phyloP scores from a whole-genome alignment of 2,329 filamentous ascomycete genomes.

The Colletotrichum musicola region DNA sequence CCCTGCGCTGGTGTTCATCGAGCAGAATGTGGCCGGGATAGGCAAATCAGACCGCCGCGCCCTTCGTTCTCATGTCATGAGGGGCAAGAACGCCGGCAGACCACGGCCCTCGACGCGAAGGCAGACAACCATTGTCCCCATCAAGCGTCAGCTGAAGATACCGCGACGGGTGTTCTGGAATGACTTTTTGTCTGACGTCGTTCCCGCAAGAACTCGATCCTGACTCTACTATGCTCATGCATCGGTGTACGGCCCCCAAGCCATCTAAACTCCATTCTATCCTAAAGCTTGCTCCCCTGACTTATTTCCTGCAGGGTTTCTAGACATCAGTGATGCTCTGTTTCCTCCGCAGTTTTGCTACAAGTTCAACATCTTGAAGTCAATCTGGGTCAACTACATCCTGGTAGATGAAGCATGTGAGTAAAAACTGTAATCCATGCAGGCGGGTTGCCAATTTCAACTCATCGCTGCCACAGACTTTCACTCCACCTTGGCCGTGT shows the following conservation, averaged over 20 bases:
- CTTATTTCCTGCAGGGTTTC: background rate
- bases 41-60: conserved; percentile 12
- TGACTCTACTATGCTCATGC: conserved; percentile 21
- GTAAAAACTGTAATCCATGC: background rate
- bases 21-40: conserved; percentile 16
- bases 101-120: conserved; percentile 17
- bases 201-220: conserved; percentile 12
- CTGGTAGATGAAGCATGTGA: conserved; percentile 11
- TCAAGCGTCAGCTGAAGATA: conserved; percentile 20
- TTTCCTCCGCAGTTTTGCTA: conserved; percentile 6
- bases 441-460: background rate
- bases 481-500: conserved; percentile 6
- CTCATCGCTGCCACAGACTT: background rate
- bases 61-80: conserved; percentile 25
- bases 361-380: conserved; percentile 4
- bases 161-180: conserved; percentile 27
- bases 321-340: conserved; percentile 12
- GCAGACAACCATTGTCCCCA: background rate
- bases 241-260: too few relatives aligned
- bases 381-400: conserved; percentile 11
- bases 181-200: conserved; percentile 18
- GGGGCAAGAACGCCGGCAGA: conserved; percentile 26
- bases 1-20: conserved; percentile 7
- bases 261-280: background rate
- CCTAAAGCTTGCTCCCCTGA: background rate